A percentile compares a stretch with the other conserved stretches of the same genome.
Evolutionary conservation across 345 rosid species (phyloP).

Genomic region (Hibiscus syriacus): DNA sequence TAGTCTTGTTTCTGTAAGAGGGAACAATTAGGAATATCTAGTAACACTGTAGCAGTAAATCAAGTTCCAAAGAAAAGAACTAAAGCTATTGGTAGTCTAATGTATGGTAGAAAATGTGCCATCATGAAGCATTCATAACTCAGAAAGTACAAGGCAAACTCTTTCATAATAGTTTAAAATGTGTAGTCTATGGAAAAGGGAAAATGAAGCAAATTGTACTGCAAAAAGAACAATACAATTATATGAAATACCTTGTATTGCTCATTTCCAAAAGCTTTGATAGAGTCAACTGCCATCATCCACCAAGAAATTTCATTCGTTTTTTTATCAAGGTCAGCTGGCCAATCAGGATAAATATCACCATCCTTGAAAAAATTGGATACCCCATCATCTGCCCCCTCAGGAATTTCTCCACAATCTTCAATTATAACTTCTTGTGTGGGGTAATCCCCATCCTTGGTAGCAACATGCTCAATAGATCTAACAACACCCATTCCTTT

Average conservation of each 20-base stretch:
- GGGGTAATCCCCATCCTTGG: slow-evolving; percentile 47
- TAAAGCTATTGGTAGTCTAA: background rate
- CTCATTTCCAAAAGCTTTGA: slow-evolving; percentile 70
- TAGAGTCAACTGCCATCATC: slow-evolving; percentile 71
- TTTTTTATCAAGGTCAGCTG: slow-evolving; percentile 60
- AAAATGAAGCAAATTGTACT: background rate
- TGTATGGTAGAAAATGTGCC: background rate
- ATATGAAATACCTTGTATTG: slow-evolving; percentile 49
- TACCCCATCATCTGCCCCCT: slow-evolving; percentile 71
- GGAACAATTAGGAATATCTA: background rate
- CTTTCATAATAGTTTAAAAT: background rate
- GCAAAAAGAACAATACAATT: background rate
- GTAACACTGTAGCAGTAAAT: background rate
- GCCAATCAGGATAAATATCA: slow-evolving; percentile 90
- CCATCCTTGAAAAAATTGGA: slow-evolving; percentile 80
- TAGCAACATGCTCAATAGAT: slow-evolving; percentile 61
- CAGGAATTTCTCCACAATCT: slow-evolving; percentile 77
- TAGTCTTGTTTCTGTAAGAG: slow-evolving; percentile 63
- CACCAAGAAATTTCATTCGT: slow-evolving; percentile 77
- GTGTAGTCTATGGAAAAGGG: background rate
- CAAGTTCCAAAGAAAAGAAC: background rate
- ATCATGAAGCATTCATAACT: background rate
- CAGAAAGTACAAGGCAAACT: background rate
- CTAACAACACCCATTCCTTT: slow-evolving; percentile 96
- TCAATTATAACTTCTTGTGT: slow-evolving; percentile 43